Base-by-base conservation (phyloP, 352 stramenopile genomes). In the Phytophthora boehmeriae region DNA sequence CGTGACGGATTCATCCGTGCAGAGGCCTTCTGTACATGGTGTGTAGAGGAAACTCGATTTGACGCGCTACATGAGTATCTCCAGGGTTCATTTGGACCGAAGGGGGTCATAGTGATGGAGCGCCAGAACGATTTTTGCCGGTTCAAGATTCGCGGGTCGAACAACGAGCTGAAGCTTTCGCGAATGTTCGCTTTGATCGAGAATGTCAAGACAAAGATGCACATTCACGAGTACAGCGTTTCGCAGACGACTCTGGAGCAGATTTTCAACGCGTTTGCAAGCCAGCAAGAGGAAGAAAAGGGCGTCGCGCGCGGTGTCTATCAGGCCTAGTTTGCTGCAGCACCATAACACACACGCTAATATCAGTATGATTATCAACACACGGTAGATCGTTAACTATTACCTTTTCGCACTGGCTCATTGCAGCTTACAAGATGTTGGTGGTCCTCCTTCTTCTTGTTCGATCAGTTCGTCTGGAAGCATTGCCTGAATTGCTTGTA, bases 241-340 rank as follows among this genome's bases (percentile, higher is more conserved):
- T 90, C 68, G 19, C 86, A 97, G 63, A 95, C 85, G 35, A 93
- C 86, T 8, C 54, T 96, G 36, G 87, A 97, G 74, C 87, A 96
- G 68, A 91, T 97, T 22, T 97, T 97, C 77, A 94, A 96, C 59
- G 55, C 59, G 10, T 97, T 96, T 52, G 89, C 89, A 5, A 76
- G 69, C 10, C 68, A 93, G 57, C 87, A 95, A 57, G 27, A 58
- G 5, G 71, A 80, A 35, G 68, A 80, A 19, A 44, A 62, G n/a
- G 67, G 67, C 10, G 52, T 63, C 0, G 67, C 49, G 34, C 67
- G 67, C 10, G 66, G 60, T 32, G 35, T 72, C 22, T 62, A 43
- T 73, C 17, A 58, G 38, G 9, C 34, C 5, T 39, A 39, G 34
- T 39, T 39, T 9, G 14, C 14, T 39, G 9, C 34, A 16, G 14